Base-by-base conservation (phyloP, 2,329 filamentous ascomycete species). In the Phialemoniopsis sp. region DNA sequence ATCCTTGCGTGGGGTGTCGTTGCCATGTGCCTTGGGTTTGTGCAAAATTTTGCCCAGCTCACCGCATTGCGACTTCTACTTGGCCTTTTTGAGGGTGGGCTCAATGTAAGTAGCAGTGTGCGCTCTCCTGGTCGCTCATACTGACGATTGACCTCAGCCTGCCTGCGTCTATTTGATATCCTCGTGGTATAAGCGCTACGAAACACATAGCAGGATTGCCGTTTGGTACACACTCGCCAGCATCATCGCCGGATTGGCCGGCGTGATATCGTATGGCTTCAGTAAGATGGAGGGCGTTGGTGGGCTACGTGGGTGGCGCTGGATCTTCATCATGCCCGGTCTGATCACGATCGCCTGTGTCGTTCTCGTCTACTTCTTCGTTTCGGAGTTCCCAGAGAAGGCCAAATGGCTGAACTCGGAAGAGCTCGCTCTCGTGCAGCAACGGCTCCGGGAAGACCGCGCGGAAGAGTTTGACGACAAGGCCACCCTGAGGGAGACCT, bases 161-260 rank as follows among this genome's bases (percentile, higher is more conserved):
- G 75, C 74, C 6, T 72, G 82, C 62, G 42, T 71, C 59, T 36
- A 70, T 61, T 81, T 82, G 47, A 64, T 85, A 2, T 77, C 72
- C 1, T 82, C 77, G 49, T 86, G 81, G 81, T 87, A 85, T 48
- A 77, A 72, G 48, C 68, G 81, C 13, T 72, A 67, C 5, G 82
- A 86, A 47, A 79, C 85, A 32, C 78, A 80, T 29, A 70, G 83
- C n/a, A 70, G 82, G 18, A 76, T 51, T 34, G 48, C 48, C 15
- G 29, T 55, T 8, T 57, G 53, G 42, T 58, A 60, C 50, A 53
- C 57, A 29, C 50, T 55, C 21, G 55, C 53, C 19, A 43, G 48
- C n/a, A 48, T 58, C 16, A 51, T 46, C 32, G 51, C 55, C 4
- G 58, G 45, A 4, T 54, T 58, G 37, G 51, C 49, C 4, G 52